A percentile compares a stretch with the other conserved stretches of the same genome.
Evolutionary conservation across 2,329 filamentous ascomycete species (phyloP).

Genomic region (Aspergillus pseudoviridinutans): DNA sequence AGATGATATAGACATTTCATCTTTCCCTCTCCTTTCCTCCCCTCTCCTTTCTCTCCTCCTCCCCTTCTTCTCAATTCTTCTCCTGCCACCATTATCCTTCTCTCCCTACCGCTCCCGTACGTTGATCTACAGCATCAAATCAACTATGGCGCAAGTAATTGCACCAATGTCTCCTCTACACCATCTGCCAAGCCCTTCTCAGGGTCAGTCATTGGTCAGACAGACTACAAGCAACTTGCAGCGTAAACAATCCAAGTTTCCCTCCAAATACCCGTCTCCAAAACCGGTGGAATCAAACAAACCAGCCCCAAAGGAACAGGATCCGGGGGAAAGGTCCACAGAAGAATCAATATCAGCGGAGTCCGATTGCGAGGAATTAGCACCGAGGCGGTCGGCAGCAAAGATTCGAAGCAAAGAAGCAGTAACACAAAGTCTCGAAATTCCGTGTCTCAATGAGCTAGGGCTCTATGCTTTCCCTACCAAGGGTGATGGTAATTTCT

Average conservation of each 20-base stretch:
- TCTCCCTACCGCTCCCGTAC: not conserved
- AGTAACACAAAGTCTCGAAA: conserved; percentile 29
- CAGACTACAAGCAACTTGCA: not conserved
- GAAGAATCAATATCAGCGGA: not conserved
- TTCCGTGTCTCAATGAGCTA: conserved; percentile 48
- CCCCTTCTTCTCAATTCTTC: conserved; percentile 6
- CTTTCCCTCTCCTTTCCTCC: conserved; percentile 10
- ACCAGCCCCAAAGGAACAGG: not conserved
- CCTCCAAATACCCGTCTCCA: not conserved
- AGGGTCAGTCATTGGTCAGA: not conserved
- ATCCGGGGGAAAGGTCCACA: not conserved
- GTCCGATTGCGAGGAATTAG: conserved; percentile 3
- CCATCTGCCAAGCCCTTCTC: not conserved
- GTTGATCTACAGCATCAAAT: not conserved
- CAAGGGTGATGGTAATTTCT: conserved; percentile 56
- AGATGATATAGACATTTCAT: not conserved
- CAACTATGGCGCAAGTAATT: not conserved
- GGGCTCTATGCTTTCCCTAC: conserved; percentile 59
- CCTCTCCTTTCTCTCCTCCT: conserved; percentile 10
- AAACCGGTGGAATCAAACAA: not conserved
- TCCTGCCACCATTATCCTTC: conserved; percentile 7
- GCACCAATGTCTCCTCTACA: not conserved
- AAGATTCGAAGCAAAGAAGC: conserved; percentile 14
- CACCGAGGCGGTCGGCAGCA: conserved; percentile 5
- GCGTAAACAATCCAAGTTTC: not conserved